These are phyloP conservation scores for Phytophthora pistaciae DNA, from an alignment of 352 stramenopile species.

Conservation along the genomic window DNA sequence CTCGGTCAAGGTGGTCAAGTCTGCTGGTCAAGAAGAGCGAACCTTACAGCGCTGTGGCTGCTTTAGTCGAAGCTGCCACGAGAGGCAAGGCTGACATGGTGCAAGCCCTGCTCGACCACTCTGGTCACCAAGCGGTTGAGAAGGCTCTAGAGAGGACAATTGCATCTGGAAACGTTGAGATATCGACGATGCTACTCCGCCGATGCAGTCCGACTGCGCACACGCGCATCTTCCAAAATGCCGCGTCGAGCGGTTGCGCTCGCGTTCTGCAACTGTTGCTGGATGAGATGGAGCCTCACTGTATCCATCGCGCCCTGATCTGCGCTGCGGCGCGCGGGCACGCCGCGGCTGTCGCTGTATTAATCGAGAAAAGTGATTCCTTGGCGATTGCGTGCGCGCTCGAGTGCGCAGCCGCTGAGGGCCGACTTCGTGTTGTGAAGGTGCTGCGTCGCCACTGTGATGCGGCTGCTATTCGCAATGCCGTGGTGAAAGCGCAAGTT, in stretches of 20 bases:
- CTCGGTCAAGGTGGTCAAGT: neutral
- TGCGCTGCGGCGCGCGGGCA: neutral
- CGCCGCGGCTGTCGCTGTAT: neutral
- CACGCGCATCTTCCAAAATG: constrained; percentile 1
- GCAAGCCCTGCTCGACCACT: neutral
- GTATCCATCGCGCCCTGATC: neutral
- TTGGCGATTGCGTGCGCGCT: neutral
- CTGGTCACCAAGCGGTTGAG: neutral
- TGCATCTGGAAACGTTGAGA: neutral
- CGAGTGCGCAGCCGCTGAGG: neutral
- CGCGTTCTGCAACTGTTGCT: neutral
- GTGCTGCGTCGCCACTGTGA: neutral
- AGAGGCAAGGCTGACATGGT: neutral
- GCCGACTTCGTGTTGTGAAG: neutral
- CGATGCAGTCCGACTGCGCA: neutral
- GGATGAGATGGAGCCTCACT: neutral
- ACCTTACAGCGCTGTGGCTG: neutral
- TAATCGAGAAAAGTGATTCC: neutral
- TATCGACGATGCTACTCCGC: neutral
- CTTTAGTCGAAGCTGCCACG: neutral
- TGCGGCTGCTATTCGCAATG: neutral
- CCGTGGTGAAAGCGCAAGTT: neutral
- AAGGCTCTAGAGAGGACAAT: neutral
- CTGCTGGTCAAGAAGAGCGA: neutral
- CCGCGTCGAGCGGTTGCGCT: neutral